These are phyloP conservation scores for Aspergillus candidus DNA, from an alignment of 2,329 filamentous ascomycete species.

Conservation along the genomic window DNA sequence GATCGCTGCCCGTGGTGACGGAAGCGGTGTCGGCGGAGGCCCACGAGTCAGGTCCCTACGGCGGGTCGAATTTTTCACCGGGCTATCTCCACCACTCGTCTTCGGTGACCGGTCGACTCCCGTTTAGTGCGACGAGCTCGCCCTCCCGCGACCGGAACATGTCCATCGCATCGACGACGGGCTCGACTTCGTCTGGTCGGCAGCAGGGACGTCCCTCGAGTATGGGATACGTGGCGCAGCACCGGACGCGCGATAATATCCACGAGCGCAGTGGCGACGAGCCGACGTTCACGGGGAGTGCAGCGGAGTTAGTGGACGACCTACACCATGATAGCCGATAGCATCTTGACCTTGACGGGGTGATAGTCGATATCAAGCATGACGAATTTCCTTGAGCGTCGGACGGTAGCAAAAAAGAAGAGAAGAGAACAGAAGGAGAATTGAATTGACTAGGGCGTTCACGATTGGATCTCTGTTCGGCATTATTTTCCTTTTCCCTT, in stretches of 20 bases:
- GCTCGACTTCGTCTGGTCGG: constrained; percentile 34
- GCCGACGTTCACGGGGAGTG: constrained; percentile 35
- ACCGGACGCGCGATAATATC: constrained; percentile 45
- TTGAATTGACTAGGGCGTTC: no score
- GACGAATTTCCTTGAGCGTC: neutral
- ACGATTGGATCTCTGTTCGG: neutral
- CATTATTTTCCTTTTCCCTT: neutral
- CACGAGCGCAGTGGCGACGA: constrained; percentile 36
- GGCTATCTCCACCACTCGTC: constrained; percentile 22
- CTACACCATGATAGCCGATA: constrained; percentile 15
- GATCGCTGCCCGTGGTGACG: constrained; percentile 15
- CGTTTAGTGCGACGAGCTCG: constrained; percentile 36
- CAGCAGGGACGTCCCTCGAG: constrained; percentile 39
- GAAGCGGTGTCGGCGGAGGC: constrained; percentile 11
- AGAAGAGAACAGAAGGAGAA: no score
- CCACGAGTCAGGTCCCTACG: constrained; percentile 10
- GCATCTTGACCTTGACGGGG: neutral
- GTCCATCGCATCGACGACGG: constrained; percentile 34
- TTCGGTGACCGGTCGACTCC: constrained; percentile 33
- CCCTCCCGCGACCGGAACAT: constrained; percentile 31
- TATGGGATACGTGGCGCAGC: constrained; percentile 46
- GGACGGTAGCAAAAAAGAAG: no score
- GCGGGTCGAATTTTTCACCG: constrained; percentile 7
- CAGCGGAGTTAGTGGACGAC: constrained; percentile 41
- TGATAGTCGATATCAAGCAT: neutral